A percentile compares a stretch with the other conserved stretches of the same genome.
phyloP scores from a whole-genome alignment of 2,329 filamentous ascomycete species.

The Verticillium longisporum region DNA sequence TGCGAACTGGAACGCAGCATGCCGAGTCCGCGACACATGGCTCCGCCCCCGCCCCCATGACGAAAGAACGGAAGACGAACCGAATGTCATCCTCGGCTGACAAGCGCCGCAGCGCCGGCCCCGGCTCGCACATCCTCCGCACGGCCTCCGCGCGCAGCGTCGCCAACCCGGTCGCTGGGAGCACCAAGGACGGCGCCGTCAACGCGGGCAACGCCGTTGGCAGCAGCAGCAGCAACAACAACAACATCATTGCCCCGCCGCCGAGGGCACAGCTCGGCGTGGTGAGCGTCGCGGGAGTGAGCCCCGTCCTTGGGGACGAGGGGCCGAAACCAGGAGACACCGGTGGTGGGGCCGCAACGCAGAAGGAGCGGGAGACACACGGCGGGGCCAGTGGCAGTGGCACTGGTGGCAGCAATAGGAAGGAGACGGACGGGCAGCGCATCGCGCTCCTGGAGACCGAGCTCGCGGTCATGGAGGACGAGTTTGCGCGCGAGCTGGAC shows the following conservation, averaged over 20 bases:
- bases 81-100: constrained; percentile 22
- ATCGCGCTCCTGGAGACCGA: constrained; percentile 48
- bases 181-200: constrained; percentile 18
- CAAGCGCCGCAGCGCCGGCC: constrained; percentile 31
- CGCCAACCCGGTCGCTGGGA: constrained; percentile 21
- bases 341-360: constrained; percentile 7
- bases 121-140: constrained; percentile 20
- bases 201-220: constrained; percentile 16
- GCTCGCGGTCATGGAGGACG: constrained; percentile 42
- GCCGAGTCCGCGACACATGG: constrained; percentile 6
- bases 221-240: constrained; percentile 13
- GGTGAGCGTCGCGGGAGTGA: constrained; percentile 19
- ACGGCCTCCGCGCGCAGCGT: constrained; percentile 15
- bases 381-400: constrained; percentile 14
- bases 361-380: constrained; percentile 1
- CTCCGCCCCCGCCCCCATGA: constrained; percentile 8
- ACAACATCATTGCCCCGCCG: constrained; percentile 29
- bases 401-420: constrained; percentile 13
- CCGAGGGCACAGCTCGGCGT: constrained; percentile 31
- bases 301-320: constrained; percentile 17
- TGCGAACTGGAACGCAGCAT: constrained; percentile 5
- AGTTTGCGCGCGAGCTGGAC: constrained; percentile 48
- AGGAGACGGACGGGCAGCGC: constrained; percentile 25
- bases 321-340: background rate
- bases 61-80: constrained; percentile 13